Percentiles rank a stretch among this genome's conserved stretches.
phyloP scores from a whole-genome alignment of 257 asterid genomes.

The Haberlea rhodopensis region DNA sequence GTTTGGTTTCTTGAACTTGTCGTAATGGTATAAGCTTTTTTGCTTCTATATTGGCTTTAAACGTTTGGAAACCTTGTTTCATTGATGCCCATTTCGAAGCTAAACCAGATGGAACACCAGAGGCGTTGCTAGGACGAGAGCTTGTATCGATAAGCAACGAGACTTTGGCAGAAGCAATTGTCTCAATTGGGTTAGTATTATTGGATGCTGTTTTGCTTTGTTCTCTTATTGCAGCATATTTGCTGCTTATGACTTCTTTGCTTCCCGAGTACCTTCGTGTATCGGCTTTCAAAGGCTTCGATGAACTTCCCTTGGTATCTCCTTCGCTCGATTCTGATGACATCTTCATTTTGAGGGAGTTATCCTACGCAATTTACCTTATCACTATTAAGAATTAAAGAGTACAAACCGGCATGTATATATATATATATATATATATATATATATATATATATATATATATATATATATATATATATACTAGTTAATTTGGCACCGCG shows the following conservation, averaged over 20 bases:
- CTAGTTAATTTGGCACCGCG: too few relatives aligned
- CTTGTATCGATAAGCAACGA: slow-evolving; percentile 58
- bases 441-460: too few relatives aligned
- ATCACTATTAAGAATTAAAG: background rate
- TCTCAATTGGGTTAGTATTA: slow-evolving; percentile 42
- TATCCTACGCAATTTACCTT: slow-evolving; percentile 40
- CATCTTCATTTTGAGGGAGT: slow-evolving; percentile 49
- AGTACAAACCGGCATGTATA: background rate
- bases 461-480: too few relatives aligned
- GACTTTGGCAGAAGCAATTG: slow-evolving; percentile 66
- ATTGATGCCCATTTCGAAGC: slow-evolving; percentile 93
- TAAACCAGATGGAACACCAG: slow-evolving; percentile 47
- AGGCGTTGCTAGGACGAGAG: slow-evolving; percentile 36
- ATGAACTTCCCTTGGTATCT: slow-evolving; percentile 64
- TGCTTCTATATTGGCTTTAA: slow-evolving; percentile 72
- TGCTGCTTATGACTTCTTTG: slow-evolving; percentile 83
- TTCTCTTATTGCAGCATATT: slow-evolving; percentile 77
- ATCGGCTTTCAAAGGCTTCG: slow-evolving; percentile 55
- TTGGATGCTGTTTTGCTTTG: slow-evolving; percentile 48
- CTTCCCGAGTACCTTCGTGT: slow-evolving; percentile 59
- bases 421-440: too few relatives aligned
- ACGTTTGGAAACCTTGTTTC: slow-evolving; percentile 82
- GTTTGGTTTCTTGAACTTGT: slow-evolving; percentile 54
- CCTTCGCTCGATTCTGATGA: slow-evolving; percentile 42
- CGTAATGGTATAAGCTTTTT: slow-evolving; percentile 67